Base-by-base conservation (phyloP, 176 grass and related monocot genomes). In the Eleusine indica region DNA sequence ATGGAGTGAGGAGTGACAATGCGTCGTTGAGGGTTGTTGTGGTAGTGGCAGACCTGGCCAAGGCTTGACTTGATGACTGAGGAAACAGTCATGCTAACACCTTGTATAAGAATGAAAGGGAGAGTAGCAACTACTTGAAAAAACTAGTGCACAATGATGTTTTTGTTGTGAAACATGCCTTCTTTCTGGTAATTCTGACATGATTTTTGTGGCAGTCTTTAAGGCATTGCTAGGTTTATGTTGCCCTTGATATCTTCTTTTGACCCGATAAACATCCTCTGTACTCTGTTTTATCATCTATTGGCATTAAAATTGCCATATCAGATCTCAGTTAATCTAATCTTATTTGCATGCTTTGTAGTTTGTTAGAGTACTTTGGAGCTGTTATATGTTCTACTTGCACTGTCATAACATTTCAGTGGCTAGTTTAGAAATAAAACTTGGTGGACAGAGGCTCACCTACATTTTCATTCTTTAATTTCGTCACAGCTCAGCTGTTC, bases 271-370 rank as follows among this genome's bases (percentile, higher is more conserved):
- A 7, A 72, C 9, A 32, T 9, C 52, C 41, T 39, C 10, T 30
- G 61, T 64, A 30, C 21, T 56, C 35, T 37, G 66, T 48, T 62
- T 44, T 5, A 29, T 77, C 4, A 46, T 68, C 19, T 51, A 38
- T 62, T 72, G 35, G 9, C 54, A 9, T 65, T 62, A 18, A 10
- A 73, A 44, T 14, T 56, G 0, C 0, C 16, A n/a, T n/a, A 56
- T 85, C 49, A 47, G 42, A 85, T 78, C 25, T 46, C 39, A 54
- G 49, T 56, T 2, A 58, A n/a, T 43, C n/a, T 76, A 37, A 14
- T 67, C 16, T 56, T 76, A 5, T 35, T 28, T 25, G 4, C 14
- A 10, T 57, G 32, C 65, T 40, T 69, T 16, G 5, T 8, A 15
- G 47, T 40, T 57, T 53, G 15, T 53, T 53, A 53, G 51, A 53